Conservation (phyloP, 441 rosid genomes). For the Adansonia grandidieri region DNA sequence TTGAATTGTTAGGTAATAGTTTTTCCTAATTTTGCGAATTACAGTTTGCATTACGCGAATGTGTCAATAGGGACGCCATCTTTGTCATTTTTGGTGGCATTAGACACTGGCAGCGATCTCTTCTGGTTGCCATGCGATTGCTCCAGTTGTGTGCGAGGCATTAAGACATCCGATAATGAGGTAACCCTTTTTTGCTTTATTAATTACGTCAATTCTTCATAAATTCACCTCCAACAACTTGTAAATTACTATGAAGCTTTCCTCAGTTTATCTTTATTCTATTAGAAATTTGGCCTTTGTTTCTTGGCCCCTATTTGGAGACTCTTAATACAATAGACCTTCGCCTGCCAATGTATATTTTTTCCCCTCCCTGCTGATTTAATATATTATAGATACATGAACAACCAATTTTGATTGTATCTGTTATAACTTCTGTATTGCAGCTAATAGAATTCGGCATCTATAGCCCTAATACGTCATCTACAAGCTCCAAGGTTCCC, state of each 20-base stretch:
- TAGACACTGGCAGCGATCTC: constrained; percentile 89
- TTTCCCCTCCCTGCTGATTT: not conserved
- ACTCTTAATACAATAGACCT: not conserved
- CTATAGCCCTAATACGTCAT: constrained; percentile 72
- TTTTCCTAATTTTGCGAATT: constrained; percentile 17
- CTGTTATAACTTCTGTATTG: constrained; percentile 17
- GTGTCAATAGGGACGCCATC: constrained; percentile 80
- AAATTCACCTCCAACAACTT: not conserved
- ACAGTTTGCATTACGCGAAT: constrained; percentile 85
- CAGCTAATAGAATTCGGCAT: constrained; percentile 64
- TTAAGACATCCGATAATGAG: constrained; percentile 42
- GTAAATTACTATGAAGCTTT: not conserved
- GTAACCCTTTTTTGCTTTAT: constrained; percentile 37
- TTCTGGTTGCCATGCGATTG: constrained; percentile 97
- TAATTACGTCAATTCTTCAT: not conserved
- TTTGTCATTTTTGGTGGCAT: constrained; percentile 76
- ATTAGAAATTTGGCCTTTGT: not conserved
- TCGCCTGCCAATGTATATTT: not conserved
- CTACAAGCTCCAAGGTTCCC: constrained; percentile 64
- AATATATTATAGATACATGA: not conserved
- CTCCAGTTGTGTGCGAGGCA: constrained; percentile 44
- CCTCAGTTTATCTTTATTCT: not conserved
- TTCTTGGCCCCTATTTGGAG: not conserved
- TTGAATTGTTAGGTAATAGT: constrained; percentile 1
- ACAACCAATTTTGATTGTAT: not conserved